Base-by-base conservation (phyloP, 495 filamentous ascomycete species). In the Hypoxylon rickii region DNA sequence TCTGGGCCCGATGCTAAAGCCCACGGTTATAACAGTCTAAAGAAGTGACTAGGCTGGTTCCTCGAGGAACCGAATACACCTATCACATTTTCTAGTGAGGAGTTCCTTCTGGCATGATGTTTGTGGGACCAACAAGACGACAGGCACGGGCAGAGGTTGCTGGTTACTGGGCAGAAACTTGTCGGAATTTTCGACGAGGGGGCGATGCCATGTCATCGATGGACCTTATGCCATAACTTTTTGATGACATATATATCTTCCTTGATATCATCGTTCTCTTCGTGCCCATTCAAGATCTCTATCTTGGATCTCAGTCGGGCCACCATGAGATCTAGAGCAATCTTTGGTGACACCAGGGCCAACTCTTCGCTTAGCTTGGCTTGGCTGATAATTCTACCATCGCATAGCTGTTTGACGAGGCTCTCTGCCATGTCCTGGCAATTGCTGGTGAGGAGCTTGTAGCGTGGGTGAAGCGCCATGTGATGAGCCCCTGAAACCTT, bases 391-490 rank as follows among this genome's bases (percentile, higher is more conserved):
- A 57, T 41, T 46, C 32, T 62, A 8, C 58, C 58, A 16, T 66
- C 29, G 24, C 63, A 65, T 29, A 65, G 13, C 19, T 58, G 26
- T 24, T 31, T 58, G 26, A 65, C 58, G 1, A 65, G 49, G 11
- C 21, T 44, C 43, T 65, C 62, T 11, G 55, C 62, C 41, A 65
- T n/a, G 24, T 65, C 52, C 36, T 65, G 62, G 17, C 62, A 65
- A 29, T 65, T 65, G 36, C 47, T 61, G 18, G 62, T 50, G 15
- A 65, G 32, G 3, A 65, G 43, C 20, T 65, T 44, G 20, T 65
- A 65, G 19, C 47, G 57, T 13, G 62, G 62, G 16, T 65, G 57
- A 10, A 53, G 39, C n/a, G 38, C 39, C 57, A 61, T 56, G n/a
- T 65, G 62, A n/a, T 54, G 22, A 18, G 38, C 39, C 21, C 62